Base-by-base conservation (phyloP, 2,329 filamentous ascomycete species). In the Apiospora aurea region DNA sequence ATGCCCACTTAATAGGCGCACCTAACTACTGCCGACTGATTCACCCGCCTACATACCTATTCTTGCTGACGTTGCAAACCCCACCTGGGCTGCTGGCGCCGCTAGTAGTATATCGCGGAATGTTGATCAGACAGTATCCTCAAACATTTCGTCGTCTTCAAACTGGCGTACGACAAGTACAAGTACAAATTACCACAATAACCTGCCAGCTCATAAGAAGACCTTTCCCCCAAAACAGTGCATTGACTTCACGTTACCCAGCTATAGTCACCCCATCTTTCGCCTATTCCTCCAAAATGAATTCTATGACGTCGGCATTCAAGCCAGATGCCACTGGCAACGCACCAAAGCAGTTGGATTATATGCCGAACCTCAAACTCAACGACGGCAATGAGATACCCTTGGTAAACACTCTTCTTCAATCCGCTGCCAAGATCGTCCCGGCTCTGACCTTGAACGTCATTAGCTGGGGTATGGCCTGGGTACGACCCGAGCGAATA, bases 371-470 rank as follows among this genome's bases (percentile, higher is more conserved):
- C 71, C 81, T 94, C 71, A 93, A 92, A 83, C 85, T 95, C 71
- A 94, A 93, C 76, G 92, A 95, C 83, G 93, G 92, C 73, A 89
- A 89, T 73, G 87, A 89, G 72, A 93, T 95, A 70, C 93, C 93
- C 14, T 87, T 93, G 85, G 90, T 92, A 51, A 64, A 18, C 8
- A n/a, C 34, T n/a, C 16, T 38, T n/a, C 38, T 69, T 57, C 1
- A 41, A 21, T 44, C 51, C 57, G 68, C 34, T 71, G 49, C 69
- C 24, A 64, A 5, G 34, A 4, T 16, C 5, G 11, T 29, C 10
- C 21, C 26, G 57, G 38, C 61, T 43, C 41, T 53, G 10, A 46
- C n/a, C 44, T 69, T 67, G 3, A 72, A 44, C 70, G 10, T 38
- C 8, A 53, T 24, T 72, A 92, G 90, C 83, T 95, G 24, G 91